Conservation (phyloP, 2,329 filamentous ascomycete species). For the Cryphonectria parasitica region DNA sequence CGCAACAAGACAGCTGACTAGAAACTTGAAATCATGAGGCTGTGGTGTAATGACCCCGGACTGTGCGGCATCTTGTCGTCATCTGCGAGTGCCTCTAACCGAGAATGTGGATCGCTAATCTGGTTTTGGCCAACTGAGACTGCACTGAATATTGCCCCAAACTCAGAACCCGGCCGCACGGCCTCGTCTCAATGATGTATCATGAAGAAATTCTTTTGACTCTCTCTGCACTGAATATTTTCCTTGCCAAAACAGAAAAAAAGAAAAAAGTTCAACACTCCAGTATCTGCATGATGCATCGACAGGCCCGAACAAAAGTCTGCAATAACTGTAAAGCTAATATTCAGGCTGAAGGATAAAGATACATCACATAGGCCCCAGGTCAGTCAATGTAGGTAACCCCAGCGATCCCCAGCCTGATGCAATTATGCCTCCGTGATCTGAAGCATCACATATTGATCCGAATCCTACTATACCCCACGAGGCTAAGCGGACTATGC, state of each 20-base stretch:
- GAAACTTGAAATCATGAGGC: background rate
- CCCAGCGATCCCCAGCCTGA: background rate
- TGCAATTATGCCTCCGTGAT: background rate
- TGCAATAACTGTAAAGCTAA: background rate
- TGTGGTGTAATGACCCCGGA: background rate
- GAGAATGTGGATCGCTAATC: slow-evolving; percentile 15
- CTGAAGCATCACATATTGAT: slow-evolving; percentile 19
- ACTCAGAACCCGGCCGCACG: slow-evolving; percentile 2
- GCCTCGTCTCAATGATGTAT: background rate
- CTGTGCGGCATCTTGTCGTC: background rate
- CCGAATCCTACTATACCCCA: slow-evolving; percentile 9
- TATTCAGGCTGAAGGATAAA: background rate
- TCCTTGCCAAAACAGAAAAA: too few relatives aligned
- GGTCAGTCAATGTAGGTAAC: background rate
- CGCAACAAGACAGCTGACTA: background rate
- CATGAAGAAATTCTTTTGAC: background rate
- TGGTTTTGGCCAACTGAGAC: slow-evolving; percentile 14
- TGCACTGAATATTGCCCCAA: background rate
- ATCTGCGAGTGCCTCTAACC: background rate
- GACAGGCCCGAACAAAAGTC: too few relatives aligned
- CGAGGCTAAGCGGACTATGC: slow-evolving; percentile 13
- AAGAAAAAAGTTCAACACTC: background rate
- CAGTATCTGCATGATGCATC: background rate
- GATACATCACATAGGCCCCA: background rate
- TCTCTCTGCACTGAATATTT: background rate